A percentile compares a stretch with the other conserved stretches of the same genome.
These are phyloP conservation scores for Agastache rugosa DNA, from an alignment of 257 asterid genomes.

Conservation along the genomic window DNA sequence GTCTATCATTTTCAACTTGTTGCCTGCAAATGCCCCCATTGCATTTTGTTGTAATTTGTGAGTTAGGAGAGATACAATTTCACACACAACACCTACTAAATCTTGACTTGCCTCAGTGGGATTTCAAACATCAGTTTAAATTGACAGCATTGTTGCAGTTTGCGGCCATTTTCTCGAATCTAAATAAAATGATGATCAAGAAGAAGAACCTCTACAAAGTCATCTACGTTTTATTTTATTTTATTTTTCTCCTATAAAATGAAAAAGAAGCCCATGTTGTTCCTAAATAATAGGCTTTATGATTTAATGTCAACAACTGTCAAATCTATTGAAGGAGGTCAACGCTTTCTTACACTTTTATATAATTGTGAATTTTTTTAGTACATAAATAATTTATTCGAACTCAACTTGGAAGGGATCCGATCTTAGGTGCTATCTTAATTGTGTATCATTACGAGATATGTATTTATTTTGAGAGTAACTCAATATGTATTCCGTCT, in stretches of 20 bases:
- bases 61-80: not conserved
- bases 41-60: not conserved
- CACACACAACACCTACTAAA: conserved; percentile 17
- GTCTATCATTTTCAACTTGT: not conserved
- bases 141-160: conserved; percentile 27
- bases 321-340: conserved; percentile 41
- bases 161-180: conserved; percentile 17
- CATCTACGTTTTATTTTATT: conserved; percentile 37
- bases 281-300: conserved; percentile 46
- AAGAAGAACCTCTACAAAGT: conserved; percentile 38
- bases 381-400: not conserved
- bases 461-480: not conserved
- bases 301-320: conserved; percentile 42
- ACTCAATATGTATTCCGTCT: too few species aligned
- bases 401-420: not conserved
- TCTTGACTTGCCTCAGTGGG: conserved; percentile 37
- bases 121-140: conserved; percentile 34
- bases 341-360: conserved; percentile 28
- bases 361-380: not conserved
- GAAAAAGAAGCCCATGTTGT: conserved; percentile 27
- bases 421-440: not conserved
- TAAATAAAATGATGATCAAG: conserved; percentile 31
- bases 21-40: not conserved
- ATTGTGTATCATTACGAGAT: not conserved
- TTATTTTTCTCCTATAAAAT: conserved; percentile 1